These are phyloP conservation scores for Microcyclospora pomicola DNA, from an alignment of 2,329 filamentous ascomycete species.

Conservation along the genomic window DNA sequence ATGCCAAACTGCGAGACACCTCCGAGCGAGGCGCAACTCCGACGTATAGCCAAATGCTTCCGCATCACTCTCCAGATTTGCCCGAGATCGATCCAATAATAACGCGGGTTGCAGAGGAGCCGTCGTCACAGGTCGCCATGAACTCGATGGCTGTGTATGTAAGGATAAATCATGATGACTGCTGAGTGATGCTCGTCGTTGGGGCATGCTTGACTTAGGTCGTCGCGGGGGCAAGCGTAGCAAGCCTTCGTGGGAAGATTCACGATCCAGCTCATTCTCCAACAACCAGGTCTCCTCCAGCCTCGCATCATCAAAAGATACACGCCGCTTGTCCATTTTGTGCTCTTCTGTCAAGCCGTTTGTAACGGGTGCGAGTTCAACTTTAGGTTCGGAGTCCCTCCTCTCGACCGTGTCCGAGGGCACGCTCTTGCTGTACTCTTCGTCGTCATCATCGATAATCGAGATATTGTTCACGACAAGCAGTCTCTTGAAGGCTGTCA, in stretches of 20 bases:
- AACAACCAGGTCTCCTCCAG: constrained; percentile 38
- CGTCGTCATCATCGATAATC: constrained; percentile 13
- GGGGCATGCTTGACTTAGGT: constrained; percentile 3
- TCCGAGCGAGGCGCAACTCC: constrained; percentile 8
- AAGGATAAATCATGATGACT: background rate
- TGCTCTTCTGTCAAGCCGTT: constrained; percentile 1
- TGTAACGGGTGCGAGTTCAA: background rate
- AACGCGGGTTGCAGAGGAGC: constrained; percentile 3
- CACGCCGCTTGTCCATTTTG: constrained; percentile 27
- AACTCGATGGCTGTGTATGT: background rate
- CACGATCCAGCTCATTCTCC: constrained; percentile 9
- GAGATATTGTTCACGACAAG: constrained; percentile 14
- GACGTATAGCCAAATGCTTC: constrained; percentile 15
- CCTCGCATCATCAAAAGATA: constrained; percentile 43
- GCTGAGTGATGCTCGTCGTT: constrained; percentile 10
- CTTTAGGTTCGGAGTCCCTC: background rate
- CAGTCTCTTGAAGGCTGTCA: constrained; percentile 16
- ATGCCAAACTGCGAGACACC: constrained; percentile 28
- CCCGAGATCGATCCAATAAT: constrained; percentile 13
- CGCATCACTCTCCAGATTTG: constrained; percentile 17
- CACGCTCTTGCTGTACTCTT: constrained; percentile 5
- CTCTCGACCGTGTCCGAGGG: constrained; percentile 2
- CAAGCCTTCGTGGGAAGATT: constrained; percentile 4
- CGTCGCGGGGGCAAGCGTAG: constrained; percentile 10
- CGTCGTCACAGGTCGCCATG: background rate